Evolutionary conservation across 2,329 filamentous ascomycete species (phyloP).

Genomic region (Curvularia hawaiiensis): DNA sequence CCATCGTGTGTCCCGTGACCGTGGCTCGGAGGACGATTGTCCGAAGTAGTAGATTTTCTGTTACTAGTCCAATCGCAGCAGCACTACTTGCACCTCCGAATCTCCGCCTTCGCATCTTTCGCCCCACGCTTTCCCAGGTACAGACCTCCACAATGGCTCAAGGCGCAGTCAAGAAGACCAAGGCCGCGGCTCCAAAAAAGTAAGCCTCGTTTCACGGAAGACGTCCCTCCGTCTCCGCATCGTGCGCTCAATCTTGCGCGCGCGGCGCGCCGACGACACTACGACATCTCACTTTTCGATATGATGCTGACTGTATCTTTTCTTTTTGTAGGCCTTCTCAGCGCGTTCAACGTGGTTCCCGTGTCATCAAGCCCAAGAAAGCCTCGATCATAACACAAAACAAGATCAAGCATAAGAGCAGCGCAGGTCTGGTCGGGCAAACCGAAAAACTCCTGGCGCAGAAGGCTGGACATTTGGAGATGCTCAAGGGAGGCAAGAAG

Average conservation of each 20-base stretch:
- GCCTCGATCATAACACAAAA: constrained; percentile 62
- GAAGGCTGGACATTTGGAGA: constrained; percentile 72
- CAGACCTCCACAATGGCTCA: constrained; percentile 51
- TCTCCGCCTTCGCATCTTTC: constrained; percentile 5
- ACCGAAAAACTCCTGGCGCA: constrained; percentile 71
- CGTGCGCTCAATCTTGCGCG: not conserved
- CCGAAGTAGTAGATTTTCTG: not conserved
- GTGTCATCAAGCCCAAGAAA: constrained; percentile 71
- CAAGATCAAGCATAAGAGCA: constrained; percentile 69
- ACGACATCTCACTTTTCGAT: constrained; percentile 10
- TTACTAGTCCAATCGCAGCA: not conserved
- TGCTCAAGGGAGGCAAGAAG: constrained; percentile 70
- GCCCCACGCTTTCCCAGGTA: constrained; percentile 6
- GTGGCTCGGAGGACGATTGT: not conserved
- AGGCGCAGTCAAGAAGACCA: constrained; percentile 55
- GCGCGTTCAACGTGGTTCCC: constrained; percentile 58
- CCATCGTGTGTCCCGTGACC: not conserved
- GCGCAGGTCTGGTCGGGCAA: constrained; percentile 64
- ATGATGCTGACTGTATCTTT: not conserved
- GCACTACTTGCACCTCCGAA: constrained; percentile 2
- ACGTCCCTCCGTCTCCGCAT: not conserved
- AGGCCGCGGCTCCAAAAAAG: constrained; percentile 47
- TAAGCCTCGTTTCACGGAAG: constrained; percentile 25
- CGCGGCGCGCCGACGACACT: constrained; percentile 1
- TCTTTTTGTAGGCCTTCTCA: constrained; percentile 23